Evolutionary conservation across 805 yeast genomes (phyloP).

Genomic region (Lipomyces sp.): DNA sequence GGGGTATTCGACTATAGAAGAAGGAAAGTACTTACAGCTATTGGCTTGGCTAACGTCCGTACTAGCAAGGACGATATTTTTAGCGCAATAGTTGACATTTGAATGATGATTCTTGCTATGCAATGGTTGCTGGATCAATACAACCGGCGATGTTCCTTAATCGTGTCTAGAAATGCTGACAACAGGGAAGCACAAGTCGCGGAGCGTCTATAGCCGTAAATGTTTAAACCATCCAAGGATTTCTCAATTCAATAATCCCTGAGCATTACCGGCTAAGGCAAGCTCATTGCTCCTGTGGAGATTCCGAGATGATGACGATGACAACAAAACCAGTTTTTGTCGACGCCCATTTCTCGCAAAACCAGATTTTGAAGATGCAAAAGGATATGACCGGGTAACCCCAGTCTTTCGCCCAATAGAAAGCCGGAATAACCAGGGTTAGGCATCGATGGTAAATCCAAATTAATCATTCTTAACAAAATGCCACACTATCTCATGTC

Average conservation of each 20-base stretch:
- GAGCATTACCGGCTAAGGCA: background rate
- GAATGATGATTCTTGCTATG: background rate
- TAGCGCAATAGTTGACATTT: conserved; percentile 77
- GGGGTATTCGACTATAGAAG: background rate
- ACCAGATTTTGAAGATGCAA: background rate
- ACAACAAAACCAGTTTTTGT: too few species aligned
- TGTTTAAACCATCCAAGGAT: background rate
- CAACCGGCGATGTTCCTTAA: too few species aligned
- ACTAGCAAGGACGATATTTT: conserved; percentile 73
- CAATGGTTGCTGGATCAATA: background rate
- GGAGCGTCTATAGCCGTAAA: background rate
- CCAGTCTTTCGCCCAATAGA: conserved; percentile 14
- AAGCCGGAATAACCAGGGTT: conserved; percentile 4
- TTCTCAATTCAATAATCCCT: background rate
- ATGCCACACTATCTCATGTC: background rate
- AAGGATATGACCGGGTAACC: background rate
- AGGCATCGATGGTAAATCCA: background rate
- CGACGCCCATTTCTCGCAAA: background rate
- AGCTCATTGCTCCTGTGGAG: background rate
- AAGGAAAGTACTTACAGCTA: conserved; percentile 53
- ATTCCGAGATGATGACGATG: background rate
- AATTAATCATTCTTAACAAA: background rate
- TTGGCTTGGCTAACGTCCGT: conserved; percentile 78
- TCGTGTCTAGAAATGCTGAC: background rate
- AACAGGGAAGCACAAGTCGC: background rate